Evolutionary conservation across 164 flowering plant genomes (phyloP), one percentile per base, ranked within the genome.

Genomic region (Echeveria elegans): DNA sequence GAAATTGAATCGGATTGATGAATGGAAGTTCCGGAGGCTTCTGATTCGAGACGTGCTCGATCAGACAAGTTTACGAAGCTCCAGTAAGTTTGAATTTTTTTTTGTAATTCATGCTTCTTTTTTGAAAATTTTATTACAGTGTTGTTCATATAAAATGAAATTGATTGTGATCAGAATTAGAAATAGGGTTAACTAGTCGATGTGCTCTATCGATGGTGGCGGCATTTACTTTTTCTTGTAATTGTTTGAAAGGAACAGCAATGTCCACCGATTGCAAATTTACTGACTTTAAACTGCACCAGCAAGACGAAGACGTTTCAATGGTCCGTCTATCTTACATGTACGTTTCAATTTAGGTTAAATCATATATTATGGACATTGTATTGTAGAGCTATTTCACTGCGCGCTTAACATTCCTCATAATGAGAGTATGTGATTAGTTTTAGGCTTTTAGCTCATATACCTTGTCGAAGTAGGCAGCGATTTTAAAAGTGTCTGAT

Each of bases 351-450:
- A 43, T 74, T 28, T 70, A 94, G 99, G 99, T 87, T 69, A 91
- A 80, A 80, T 88, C 99, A 68, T 85, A n/a, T n/a, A 85, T 71
- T 88, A 95, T 70, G 98, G 98, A 65, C 98, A 94, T 82, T 97
- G 98, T 66, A 88, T 94, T 73, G 99, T 96, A 66, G 97, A 91
- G 80, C 90, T 91, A 60, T 94, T 94, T 75, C 99, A 94, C 64
- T 91, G 99, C 75, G 97, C 99, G 41, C 99, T 97, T 69, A 87
- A 89, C 74, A 88, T 94, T 79, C 99, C 96, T 21, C 99, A 91
- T 74, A 91, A 94, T 84, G 86, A 78, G 70, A 88, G 98, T 91
- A 91, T 85, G 90, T 89, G 60, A 68, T 16, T 40, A 41, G 73
- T n/a, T n/a, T n/a, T n/a, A n/a, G n/a, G n/a, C n/a, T 50, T 53